Conservation (phyloP, 163 green algal genomes). For the Scenedesmus sp. region DNA sequence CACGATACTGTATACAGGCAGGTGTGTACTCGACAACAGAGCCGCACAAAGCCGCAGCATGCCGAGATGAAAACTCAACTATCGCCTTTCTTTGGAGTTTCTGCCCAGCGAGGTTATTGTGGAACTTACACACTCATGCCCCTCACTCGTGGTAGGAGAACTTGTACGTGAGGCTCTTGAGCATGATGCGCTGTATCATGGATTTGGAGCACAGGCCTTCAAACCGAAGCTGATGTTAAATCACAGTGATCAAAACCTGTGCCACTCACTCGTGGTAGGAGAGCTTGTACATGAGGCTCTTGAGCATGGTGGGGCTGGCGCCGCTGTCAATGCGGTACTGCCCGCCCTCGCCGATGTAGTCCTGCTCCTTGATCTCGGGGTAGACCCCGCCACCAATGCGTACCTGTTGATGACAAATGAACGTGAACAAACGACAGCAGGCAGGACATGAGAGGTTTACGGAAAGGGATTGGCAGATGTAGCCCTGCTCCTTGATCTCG, state of each 20-base stretch:
- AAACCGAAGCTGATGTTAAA: too few relatives aligned
- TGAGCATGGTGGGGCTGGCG: slow-evolving; percentile 84
- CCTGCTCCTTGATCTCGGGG: slow-evolving; percentile 92
- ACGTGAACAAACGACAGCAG: not conserved
- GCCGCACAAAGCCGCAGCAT: too few relatives aligned
- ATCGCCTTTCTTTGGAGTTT: too few relatives aligned
- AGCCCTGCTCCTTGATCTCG: slow-evolving; percentile 74
- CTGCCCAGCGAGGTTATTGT: too few relatives aligned
- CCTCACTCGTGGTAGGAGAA: slow-evolving; percentile 92
- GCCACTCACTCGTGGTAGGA: slow-evolving; percentile 88
- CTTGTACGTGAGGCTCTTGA: slow-evolving; percentile 95
- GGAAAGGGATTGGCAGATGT: too few relatives aligned
- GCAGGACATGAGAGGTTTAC: not conserved
- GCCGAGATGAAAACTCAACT: too few relatives aligned
- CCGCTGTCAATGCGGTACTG: slow-evolving; percentile 87
- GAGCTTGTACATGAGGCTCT: slow-evolving; percentile 96
- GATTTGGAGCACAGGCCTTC: too few relatives aligned
- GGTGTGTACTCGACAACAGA: too few relatives aligned
- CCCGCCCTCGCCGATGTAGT: slow-evolving; percentile 82
- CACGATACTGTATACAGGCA: too few relatives aligned
- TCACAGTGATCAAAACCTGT: too few relatives aligned
- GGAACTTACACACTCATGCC: not conserved
- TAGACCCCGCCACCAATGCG: slow-evolving; percentile 93
- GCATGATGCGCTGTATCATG: slow-evolving; percentile 70
- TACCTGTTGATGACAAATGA: slow-evolving; percentile 44